Conservation (phyloP, 1,139 yeast genomes). For the Hanseniaspora uvarum region DNA sequence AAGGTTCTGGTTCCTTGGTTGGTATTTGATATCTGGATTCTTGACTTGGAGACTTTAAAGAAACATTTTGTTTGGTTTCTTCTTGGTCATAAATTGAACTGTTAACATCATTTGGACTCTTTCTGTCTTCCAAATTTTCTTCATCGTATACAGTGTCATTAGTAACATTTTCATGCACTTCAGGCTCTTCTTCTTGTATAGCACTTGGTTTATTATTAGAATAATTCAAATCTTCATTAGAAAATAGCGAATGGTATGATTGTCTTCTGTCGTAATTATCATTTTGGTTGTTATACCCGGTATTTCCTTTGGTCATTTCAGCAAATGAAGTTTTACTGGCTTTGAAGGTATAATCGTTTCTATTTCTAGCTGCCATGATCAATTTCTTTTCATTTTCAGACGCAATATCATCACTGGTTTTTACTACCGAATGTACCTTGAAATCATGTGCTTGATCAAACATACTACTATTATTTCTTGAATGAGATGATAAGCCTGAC, state of each 20-base stretch:
- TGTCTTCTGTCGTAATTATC: slow-evolving; percentile 15
- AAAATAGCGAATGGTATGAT: slow-evolving; percentile 22
- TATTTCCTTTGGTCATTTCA: not conserved
- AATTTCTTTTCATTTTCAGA: slow-evolving; percentile 22
- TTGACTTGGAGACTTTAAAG: not conserved
- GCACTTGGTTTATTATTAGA: not conserved
- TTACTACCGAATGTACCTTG: slow-evolving; percentile 22
- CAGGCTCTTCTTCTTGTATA: not conserved
- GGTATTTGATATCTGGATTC: not conserved
- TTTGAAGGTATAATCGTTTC: slow-evolving; percentile 10
- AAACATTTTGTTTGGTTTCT: not conserved
- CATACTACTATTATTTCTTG: slow-evolving; percentile 17
- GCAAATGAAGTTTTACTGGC: slow-evolving; percentile 3
- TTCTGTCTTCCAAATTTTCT: not conserved
- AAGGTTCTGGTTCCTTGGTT: not conserved
- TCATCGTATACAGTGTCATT: not conserved
- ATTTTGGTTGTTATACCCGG: not conserved
- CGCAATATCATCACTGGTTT: slow-evolving; percentile 23
- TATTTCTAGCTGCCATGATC: not conserved
- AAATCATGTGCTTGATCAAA: not conserved
- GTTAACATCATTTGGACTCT: not conserved
- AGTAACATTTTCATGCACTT: not conserved
- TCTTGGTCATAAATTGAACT: slow-evolving; percentile 1
- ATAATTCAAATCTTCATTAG: slow-evolving; percentile 13
- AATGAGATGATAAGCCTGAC: slow-evolving; percentile 10